phyloP scores from a whole-genome alignment of 768 basidiomycete genomes.

The Boletus fagicola region DNA sequence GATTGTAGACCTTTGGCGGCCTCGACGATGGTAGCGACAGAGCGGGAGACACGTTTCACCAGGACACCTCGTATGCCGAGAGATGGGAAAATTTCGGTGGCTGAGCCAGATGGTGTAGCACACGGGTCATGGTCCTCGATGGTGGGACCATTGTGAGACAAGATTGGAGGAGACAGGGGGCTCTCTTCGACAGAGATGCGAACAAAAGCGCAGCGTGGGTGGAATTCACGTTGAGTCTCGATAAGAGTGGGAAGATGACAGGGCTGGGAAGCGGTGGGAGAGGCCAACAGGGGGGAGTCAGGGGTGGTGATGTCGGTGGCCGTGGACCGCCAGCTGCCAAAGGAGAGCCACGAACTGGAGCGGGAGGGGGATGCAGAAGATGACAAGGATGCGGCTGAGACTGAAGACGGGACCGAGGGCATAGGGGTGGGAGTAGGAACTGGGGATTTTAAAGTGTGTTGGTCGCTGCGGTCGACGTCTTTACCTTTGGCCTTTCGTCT shows the following conservation, averaged over 20 bases:
- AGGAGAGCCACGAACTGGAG: slow-evolving; percentile 43
- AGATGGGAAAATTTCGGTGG: slow-evolving; percentile 1
- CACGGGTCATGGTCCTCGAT: slow-evolving; percentile 20
- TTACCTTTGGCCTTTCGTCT: slow-evolving; percentile 40
- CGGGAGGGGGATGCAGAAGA: slow-evolving; percentile 34
- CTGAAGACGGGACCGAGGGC: slow-evolving; percentile 21
- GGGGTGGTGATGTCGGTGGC: slow-evolving; percentile 35
- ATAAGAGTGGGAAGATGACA: slow-evolving; percentile 31
- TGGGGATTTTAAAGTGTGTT: slow-evolving; percentile 12
- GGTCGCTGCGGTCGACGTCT: slow-evolving; percentile 35
- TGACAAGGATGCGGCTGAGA: slow-evolving; percentile 23
- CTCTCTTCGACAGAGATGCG: slow-evolving; percentile 38
- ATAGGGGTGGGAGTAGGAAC: slow-evolving; percentile 16
- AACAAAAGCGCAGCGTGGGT: slow-evolving; percentile 35
- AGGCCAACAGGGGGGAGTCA: slow-evolving; percentile 34
- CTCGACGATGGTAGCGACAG: slow-evolving; percentile 45
- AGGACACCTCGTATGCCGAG: slow-evolving; percentile 13
- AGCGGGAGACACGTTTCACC: slow-evolving; percentile 34
- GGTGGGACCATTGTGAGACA: neutral
- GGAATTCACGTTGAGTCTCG: slow-evolving; percentile 35
- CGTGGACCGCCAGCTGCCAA: slow-evolving; percentile 41
- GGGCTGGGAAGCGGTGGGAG: slow-evolving; percentile 27
- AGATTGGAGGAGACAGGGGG: slow-evolving; percentile 31
- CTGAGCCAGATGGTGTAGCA: slow-evolving; percentile 5
- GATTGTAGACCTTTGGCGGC: slow-evolving; percentile 56